Percentiles rank a stretch among this genome's conserved stretches.
These are phyloP conservation scores for Phylloporus rhodoxanthus DNA, from an alignment of 768 basidiomycete genomes.

Conservation along the genomic window DNA sequence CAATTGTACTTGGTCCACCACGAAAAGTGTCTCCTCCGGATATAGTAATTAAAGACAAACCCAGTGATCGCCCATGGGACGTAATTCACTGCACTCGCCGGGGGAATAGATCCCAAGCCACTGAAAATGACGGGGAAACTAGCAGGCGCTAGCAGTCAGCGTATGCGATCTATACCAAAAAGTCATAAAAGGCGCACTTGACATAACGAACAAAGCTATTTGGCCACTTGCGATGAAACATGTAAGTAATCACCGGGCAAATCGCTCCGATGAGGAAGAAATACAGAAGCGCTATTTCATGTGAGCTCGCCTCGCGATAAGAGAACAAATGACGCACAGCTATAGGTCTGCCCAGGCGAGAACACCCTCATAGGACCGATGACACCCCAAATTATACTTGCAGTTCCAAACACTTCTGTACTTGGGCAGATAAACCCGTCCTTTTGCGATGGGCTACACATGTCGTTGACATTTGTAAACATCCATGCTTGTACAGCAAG, in stretches of 20 bases:
- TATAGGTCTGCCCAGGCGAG: conserved; percentile 58
- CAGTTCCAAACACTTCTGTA: conserved; percentile 73
- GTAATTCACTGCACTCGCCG: conserved; percentile 61
- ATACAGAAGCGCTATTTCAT: conserved; percentile 41
- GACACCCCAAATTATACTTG: conserved; percentile 76
- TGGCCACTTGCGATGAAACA: conserved; percentile 55
- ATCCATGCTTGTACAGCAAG: conserved; percentile 63
- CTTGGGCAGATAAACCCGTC: conserved; percentile 65
- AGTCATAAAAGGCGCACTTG: conserved; percentile 41
- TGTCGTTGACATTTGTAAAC: conserved; percentile 37
- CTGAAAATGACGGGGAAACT: conserved; percentile 47
- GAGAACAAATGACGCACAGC: conserved; percentile 33
- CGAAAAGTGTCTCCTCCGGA: conserved; percentile 54
- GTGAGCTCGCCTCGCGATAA: background rate
- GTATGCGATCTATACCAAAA: no score
- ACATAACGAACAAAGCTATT: conserved; percentile 55
- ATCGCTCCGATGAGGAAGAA: conserved; percentile 77
- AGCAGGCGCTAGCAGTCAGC: background rate
- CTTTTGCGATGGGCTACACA: conserved; percentile 25
- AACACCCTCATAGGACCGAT: conserved; percentile 74
- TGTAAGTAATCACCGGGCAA: conserved; percentile 51
- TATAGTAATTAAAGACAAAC: conserved; percentile 59
- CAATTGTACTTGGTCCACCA: conserved; percentile 62
- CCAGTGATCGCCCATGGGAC: conserved; percentile 62
- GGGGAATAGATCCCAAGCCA: conserved; percentile 57